These are phyloP conservation scores for Aspergillus unguis DNA, from an alignment of 2,329 filamentous ascomycete species.

Conservation along the genomic window DNA sequence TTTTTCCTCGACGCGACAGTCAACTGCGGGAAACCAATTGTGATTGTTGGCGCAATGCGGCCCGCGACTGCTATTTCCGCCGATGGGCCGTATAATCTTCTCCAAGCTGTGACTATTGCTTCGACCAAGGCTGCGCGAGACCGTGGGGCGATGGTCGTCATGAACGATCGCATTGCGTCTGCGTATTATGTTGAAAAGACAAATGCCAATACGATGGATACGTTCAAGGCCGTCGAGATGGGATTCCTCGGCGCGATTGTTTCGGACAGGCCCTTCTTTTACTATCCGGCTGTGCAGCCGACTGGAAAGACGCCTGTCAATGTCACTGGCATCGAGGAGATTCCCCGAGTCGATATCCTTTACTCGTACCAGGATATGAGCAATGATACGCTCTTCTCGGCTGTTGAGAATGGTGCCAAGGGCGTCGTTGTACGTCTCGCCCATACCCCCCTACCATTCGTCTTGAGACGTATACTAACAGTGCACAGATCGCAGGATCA, in stretches of 20 bases:
- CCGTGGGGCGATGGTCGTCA: constrained; percentile 57
- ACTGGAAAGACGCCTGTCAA: constrained; percentile 37
- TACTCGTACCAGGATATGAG: constrained; percentile 29
- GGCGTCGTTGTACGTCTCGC: constrained; percentile 22
- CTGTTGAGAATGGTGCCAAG: constrained; percentile 23
- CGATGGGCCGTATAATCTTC: constrained; percentile 62
- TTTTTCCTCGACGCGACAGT: constrained; percentile 61
- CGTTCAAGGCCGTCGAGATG: constrained; percentile 58
- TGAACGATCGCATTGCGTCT: constrained; percentile 60
- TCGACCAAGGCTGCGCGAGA: constrained; percentile 44
- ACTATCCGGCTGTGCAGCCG: constrained; percentile 52
- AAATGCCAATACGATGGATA: constrained; percentile 61
- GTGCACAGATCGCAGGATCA: constrained; percentile 22
- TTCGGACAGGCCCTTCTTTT: constrained; percentile 59
- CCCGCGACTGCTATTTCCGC: constrained; percentile 61
- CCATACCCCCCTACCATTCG: not conserved
- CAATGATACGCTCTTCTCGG: constrained; percentile 21
- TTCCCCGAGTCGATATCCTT: constrained; percentile 28
- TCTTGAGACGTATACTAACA: not conserved
- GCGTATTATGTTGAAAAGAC: constrained; percentile 61
- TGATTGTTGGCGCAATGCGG: constrained; percentile 62
- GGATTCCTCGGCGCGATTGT: constrained; percentile 59
- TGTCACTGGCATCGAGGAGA: constrained; percentile 14
- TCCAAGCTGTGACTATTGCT: constrained; percentile 59
- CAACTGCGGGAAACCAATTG: constrained; percentile 57